A percentile compares a stretch with the other conserved stretches of the same genome.
Evolutionary conservation across 2,329 filamentous ascomycete species (phyloP).

Genomic region (Onygena corvina): DNA sequence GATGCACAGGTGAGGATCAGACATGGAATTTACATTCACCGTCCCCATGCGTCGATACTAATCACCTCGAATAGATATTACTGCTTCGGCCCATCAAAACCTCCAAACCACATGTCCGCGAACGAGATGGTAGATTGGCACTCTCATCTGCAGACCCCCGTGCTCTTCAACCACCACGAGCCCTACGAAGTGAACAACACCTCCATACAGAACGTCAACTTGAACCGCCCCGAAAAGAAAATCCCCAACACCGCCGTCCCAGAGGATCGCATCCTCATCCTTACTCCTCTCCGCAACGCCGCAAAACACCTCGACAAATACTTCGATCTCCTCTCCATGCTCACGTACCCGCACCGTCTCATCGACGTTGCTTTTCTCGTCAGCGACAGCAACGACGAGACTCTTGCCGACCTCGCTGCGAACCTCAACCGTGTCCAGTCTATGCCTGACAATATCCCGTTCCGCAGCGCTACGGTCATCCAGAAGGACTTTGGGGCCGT

Average conservation of each 20-base stretch:
- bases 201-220: constrained; percentile 65
- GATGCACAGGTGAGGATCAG: constrained; percentile 82
- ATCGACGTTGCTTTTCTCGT: constrained; percentile 95
- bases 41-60: not conserved
- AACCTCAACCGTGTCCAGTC: constrained; percentile 84
- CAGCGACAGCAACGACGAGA: constrained; percentile 83
- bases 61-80: constrained; percentile 58
- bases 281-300: constrained; percentile 88
- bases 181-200: constrained; percentile 72
- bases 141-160: constrained; percentile 76
- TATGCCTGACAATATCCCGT: constrained; percentile 51
- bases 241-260: constrained; percentile 67
- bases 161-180: constrained; percentile 91
- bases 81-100: constrained; percentile 88
- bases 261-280: constrained; percentile 75
- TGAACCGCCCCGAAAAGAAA: constrained; percentile 74
- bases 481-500: constrained; percentile 79
- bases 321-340: constrained; percentile 79
- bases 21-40: too few relatives aligned
- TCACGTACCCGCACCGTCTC: constrained; percentile 87
- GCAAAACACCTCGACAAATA: constrained; percentile 71
- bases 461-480: constrained; percentile 71
- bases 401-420: constrained; percentile 67
- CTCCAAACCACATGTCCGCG: constrained; percentile 87
- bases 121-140: constrained; percentile 90